Percentiles rank a stretch among this genome's conserved stretches.
Evolutionary conservation across 2,329 filamentous ascomycete genomes (phyloP).

Genomic region (Fusarium sp.): DNA sequence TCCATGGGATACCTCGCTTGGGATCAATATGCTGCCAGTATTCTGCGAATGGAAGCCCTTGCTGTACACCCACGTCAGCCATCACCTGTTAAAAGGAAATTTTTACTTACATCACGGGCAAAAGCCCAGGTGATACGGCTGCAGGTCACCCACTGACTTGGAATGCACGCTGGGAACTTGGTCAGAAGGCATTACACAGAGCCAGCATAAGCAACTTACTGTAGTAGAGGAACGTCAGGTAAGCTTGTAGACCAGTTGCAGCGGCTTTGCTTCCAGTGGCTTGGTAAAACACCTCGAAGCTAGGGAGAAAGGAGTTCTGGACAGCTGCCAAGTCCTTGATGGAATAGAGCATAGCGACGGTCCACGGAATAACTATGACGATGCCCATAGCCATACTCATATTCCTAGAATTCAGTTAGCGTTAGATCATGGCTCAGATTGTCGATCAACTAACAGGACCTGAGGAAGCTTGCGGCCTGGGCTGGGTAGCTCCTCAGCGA

Average conservation of each 20-base stretch:
- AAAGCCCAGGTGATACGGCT: background rate
- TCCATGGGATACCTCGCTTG: background rate
- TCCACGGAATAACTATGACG: background rate
- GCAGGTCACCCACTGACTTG: background rate
- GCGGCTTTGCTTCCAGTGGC: background rate
- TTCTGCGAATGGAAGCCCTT: background rate
- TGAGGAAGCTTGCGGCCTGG: background rate
- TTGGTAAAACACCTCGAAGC: background rate
- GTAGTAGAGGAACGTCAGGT: background rate
- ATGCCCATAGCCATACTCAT: background rate
- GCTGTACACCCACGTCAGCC: accelerated
- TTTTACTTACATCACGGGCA: background rate
- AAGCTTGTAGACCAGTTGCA: background rate
- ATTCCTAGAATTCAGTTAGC: background rate
- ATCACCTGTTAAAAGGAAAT: accelerated
- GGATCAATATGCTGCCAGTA: background rate
- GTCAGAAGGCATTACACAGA: background rate
- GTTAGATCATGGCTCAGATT: accelerated
- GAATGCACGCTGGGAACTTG: background rate
- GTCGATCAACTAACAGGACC: background rate
- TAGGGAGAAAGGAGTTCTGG: background rate
- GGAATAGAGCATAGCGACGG: background rate
- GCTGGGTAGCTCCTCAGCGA: background rate
- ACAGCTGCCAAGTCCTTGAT: background rate
- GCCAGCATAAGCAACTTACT: background rate